These are phyloP conservation scores for Acanthamoeba sp. DNA, from an alignment of 208 protist genomes.

Conservation along the genomic window DNA sequence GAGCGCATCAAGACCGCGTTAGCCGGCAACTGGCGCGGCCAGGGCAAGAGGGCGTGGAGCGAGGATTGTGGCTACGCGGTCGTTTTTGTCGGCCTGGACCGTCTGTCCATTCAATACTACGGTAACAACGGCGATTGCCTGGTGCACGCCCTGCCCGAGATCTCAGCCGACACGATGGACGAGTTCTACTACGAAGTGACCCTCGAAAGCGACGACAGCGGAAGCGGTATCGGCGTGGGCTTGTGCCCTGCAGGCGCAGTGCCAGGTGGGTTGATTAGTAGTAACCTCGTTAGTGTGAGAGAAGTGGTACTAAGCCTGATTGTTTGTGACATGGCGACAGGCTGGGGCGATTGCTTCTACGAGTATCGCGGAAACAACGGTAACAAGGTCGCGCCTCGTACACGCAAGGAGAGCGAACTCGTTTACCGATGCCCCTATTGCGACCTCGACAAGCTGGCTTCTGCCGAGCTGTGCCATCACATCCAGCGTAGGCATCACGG, in stretches of 20 bases:
- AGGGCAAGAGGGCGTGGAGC: conserved; percentile 18
- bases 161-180: neutral
- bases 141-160: conserved; percentile 31
- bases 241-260: conserved; percentile 2
- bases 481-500: conserved; percentile 34
- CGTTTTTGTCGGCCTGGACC: conserved; percentile 29
- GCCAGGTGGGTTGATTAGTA: neutral
- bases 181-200: conserved; percentile 32
- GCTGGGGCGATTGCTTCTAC: conserved; percentile 67
- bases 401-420: neutral
- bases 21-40: neutral
- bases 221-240: conserved; percentile 40
- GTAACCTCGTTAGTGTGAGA: too few relatives aligned
- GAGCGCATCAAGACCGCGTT: conserved; percentile 10
- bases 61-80: conserved; percentile 28
- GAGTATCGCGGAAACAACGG: conserved; percentile 44
- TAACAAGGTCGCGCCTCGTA: conserved; percentile 16
- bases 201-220: conserved; percentile 21
- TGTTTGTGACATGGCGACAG: neutral
- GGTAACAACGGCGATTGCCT: conserved; percentile 43
- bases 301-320: too few relatives aligned
- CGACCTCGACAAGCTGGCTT: conserved; percentile 16
- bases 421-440: conserved; percentile 45
- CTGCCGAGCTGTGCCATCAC: conserved; percentile 62
- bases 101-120: conserved; percentile 40